Percentiles rank a stretch among this genome's conserved stretches.
Conservation (phyloP, 495 filamentous ascomycete species). For the Neurospora sp. region DNA sequence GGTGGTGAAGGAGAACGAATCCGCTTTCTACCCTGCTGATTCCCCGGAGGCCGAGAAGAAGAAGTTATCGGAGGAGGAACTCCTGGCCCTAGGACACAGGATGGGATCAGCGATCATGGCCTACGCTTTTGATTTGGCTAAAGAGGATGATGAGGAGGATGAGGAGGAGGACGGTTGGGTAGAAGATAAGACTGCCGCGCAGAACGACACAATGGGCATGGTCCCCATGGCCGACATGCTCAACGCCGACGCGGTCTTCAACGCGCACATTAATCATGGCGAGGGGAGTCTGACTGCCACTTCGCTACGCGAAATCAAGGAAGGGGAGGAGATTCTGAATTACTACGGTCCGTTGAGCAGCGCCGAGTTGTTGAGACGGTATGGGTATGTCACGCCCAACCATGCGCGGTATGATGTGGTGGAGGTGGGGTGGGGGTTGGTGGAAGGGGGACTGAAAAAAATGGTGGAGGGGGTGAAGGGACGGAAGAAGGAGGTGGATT, state of each 20-base stretch:
- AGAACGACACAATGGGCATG: conserved; percentile 63
- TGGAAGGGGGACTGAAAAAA: conserved; percentile 32
- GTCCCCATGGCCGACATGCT: conserved; percentile 87
- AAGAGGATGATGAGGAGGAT: conserved; percentile 38
- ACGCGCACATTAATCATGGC: conserved; percentile 67
- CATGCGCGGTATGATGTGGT: conserved; percentile 74
- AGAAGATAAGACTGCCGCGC: conserved; percentile 49
- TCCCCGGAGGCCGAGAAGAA: conserved; percentile 23
- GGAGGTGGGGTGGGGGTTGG: conserved; percentile 52
- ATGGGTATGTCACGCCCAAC: conserved; percentile 75
- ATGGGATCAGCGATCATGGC: conserved; percentile 89
- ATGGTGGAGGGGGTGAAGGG: conserved; percentile 25
- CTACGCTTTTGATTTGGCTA: conserved; percentile 80
- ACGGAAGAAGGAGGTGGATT: conserved; percentile 26
- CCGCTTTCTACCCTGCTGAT: conserved; percentile 37
- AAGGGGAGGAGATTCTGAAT: conserved; percentile 78
- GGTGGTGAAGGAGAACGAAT: conserved; percentile 32
- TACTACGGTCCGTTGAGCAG: conserved; percentile 81
- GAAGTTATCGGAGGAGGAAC: conserved; percentile 33
- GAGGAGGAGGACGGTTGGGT: conserved; percentile 53
- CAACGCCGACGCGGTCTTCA: conserved; percentile 81
- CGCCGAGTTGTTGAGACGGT: conserved; percentile 73
- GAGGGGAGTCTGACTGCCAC: conserved; percentile 55
- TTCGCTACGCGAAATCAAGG: conserved; percentile 51
- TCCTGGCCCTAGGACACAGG: conserved; percentile 56